These are phyloP conservation scores for Ilyonectria sp. DNA, from an alignment of 2,329 filamentous ascomycete genomes.

Conservation along the genomic window DNA sequence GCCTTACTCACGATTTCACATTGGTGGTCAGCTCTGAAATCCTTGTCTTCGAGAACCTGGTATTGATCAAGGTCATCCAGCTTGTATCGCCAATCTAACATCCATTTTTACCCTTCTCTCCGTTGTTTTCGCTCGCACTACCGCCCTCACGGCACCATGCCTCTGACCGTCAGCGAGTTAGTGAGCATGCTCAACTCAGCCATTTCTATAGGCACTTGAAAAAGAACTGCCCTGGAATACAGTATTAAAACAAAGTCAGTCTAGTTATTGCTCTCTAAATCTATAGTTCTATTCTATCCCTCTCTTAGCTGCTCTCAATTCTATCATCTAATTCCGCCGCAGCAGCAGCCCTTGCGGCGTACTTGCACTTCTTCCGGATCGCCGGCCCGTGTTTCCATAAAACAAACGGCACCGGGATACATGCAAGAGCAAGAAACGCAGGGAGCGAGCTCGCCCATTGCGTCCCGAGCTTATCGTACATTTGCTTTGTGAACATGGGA, in stretches of 20 bases:
- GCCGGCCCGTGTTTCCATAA: constrained; percentile 41
- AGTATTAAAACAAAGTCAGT: background rate
- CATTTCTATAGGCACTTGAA: no score
- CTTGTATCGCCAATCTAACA: no score
- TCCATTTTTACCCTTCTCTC: no score
- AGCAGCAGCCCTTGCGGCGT: constrained; percentile 40
- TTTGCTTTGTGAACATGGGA: constrained; percentile 45
- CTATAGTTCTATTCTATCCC: background rate
- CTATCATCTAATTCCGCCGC: constrained; percentile 21
- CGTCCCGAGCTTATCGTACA: constrained; percentile 45
- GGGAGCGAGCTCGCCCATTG: constrained; percentile 45
- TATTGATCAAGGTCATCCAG: no score
- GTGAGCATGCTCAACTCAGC: no score
- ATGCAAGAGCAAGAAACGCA: constrained; percentile 42
- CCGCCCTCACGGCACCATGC: no score
- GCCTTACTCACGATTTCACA: no score
- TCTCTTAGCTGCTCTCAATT: background rate
- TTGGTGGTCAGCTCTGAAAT: no score
- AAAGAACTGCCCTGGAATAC: background rate
- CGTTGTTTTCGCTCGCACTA: no score
- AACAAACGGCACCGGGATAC: constrained; percentile 43
- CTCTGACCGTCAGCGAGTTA: no score
- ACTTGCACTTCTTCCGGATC: constrained; percentile 42
- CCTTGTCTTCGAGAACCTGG: no score
- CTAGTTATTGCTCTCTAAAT: background rate